Evolutionary conservation across 2,329 filamentous ascomycete species (phyloP).

Genomic region (Septoria petroselini): DNA sequence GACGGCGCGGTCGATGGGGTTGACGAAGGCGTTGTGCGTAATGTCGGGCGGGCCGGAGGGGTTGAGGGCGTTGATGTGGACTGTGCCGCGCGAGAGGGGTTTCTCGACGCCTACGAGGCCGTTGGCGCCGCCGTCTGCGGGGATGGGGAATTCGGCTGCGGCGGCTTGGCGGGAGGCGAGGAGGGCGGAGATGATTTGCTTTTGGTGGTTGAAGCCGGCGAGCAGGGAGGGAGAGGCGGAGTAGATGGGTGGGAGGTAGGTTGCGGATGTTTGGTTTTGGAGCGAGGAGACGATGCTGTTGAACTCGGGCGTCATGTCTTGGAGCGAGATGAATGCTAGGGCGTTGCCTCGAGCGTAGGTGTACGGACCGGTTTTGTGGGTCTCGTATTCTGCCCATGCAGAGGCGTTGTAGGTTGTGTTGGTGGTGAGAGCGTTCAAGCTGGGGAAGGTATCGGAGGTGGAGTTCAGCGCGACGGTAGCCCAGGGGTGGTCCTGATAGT

Average conservation of each 20-base stretch:
- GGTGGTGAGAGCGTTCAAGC: background rate
- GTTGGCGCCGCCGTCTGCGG: constrained; percentile 3
- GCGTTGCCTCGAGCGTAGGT: constrained; percentile 22
- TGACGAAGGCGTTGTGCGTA: constrained; percentile 31
- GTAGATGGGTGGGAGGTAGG: constrained; percentile 3
- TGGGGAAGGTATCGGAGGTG: background rate
- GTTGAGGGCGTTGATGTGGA: constrained; percentile 28
- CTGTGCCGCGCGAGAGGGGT: constrained; percentile 29
- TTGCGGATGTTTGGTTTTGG: background rate
- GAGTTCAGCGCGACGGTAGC: background rate
- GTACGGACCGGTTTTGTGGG: constrained; percentile 18
- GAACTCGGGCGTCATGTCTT: constrained; percentile 17
- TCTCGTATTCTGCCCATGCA: constrained; percentile 15
- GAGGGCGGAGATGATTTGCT: background rate
- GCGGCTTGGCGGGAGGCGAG: constrained; percentile 1
- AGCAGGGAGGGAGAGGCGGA: background rate
- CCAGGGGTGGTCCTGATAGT: constrained; percentile 28
- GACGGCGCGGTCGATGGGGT: constrained; percentile 15
- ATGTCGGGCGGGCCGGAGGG: constrained; percentile 26
- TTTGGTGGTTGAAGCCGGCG: constrained; percentile 5
- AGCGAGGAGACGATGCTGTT: background rate
- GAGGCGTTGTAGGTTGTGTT: constrained; percentile 15
- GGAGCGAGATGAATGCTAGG: constrained; percentile 27
- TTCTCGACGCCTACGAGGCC: constrained; percentile 15
- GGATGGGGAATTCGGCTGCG: constrained; percentile 8